Percentiles rank a stretch among this genome's conserved stretches.
Conservation (phyloP, 345 rosid species). For the Citrus cavaleriei region DNA sequence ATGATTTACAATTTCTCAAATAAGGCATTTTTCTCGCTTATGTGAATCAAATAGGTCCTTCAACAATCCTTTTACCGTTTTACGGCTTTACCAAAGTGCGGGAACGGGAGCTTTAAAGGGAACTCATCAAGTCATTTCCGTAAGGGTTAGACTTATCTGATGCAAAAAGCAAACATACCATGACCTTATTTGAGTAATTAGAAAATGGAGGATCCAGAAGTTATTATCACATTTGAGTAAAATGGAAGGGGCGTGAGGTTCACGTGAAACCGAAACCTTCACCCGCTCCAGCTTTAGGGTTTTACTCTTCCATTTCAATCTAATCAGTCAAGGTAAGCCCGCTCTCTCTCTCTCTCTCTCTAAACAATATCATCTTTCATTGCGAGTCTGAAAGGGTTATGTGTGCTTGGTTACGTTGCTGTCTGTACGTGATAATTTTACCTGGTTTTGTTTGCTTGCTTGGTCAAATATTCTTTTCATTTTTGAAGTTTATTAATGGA, state of each 20-base stretch:
- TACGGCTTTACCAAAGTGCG: no score
- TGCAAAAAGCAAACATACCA: background rate
- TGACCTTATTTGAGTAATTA: background rate
- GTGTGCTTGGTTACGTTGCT: background rate
- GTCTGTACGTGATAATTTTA: background rate
- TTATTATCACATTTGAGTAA: background rate
- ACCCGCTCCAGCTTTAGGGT: slow-evolving; percentile 10
- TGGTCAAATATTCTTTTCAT: background rate
- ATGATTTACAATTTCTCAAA: no score
- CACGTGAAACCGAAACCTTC: background rate
- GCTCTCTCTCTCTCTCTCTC: background rate
- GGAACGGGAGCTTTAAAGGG: no score
- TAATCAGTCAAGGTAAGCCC: background rate
- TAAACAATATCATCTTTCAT: background rate
- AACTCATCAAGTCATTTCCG: background rate
- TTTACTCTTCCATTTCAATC: background rate
- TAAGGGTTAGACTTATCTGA: background rate
- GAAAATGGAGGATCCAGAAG: background rate
- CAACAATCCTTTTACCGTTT: no score
- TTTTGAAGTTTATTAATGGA: background rate
- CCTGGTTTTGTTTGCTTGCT: background rate
- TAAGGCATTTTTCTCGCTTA: no score
- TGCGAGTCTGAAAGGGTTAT: background rate
- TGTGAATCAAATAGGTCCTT: no score
- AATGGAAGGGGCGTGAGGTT: background rate